Conservation (phyloP, 768 basidiomycete genomes). For the Termitomyces sp. region DNA sequence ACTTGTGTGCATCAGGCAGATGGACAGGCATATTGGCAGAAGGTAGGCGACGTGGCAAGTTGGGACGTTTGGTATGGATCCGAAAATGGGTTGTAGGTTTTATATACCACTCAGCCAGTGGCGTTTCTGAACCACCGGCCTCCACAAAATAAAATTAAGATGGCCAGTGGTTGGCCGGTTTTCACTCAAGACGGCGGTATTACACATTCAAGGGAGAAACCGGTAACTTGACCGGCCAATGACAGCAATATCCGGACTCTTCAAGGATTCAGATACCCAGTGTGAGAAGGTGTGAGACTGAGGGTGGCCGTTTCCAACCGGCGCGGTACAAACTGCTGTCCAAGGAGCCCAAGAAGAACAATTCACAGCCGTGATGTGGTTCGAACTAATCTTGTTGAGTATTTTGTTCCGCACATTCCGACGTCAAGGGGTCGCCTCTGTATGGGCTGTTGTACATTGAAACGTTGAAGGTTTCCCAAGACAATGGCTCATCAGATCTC, state of each 20-base stretch:
- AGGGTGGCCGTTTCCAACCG: neutral
- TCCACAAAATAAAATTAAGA: constrained; percentile 1
- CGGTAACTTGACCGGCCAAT: neutral
- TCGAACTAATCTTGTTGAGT: neutral
- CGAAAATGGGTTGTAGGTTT: neutral
- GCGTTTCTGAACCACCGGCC: neutral
- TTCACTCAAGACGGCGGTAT: neutral
- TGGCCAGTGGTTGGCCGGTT: neutral
- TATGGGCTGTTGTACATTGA: neutral
- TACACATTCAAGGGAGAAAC: neutral
- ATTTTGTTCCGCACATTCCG: neutral
- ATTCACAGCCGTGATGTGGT: neutral
- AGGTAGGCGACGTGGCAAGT: neutral
- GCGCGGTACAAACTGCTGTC: neutral
- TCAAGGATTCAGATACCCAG: neutral
- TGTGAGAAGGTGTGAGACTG: neutral
- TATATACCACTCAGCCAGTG: neutral
- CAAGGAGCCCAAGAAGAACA: neutral
- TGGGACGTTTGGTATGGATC: neutral
- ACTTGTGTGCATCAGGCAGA: constrained; percentile 11
- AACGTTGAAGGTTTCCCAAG: neutral
- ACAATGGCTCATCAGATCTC: neutral
- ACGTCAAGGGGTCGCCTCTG: neutral
- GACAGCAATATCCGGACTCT: too few relatives aligned
- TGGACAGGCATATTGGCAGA: constrained; percentile 8